These are phyloP conservation scores for Pseudohyphozyma bogoriensis DNA, from an alignment of 768 basidiomycete genomes.

Conservation along the genomic window DNA sequence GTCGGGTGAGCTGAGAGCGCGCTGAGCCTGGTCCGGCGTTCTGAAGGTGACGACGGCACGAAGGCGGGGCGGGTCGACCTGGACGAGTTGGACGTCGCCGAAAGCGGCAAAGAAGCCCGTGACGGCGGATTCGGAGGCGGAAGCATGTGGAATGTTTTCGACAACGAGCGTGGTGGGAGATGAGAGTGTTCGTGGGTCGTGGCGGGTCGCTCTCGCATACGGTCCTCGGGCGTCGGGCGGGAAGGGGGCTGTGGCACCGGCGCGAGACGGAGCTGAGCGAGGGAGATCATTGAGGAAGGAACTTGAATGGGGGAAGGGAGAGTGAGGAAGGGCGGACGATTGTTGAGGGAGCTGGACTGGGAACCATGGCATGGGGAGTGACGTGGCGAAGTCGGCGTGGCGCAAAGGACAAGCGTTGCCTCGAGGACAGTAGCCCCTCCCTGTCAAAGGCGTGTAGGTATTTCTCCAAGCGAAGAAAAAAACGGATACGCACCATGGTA, in stretches of 20 bases:
- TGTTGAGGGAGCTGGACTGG: neutral
- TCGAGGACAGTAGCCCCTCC: conserved; percentile 80
- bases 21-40: conserved; percentile 68
- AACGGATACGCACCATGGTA: conserved; percentile 1
- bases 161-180: conserved; percentile 54
- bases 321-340: neutral
- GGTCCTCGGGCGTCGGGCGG: neutral
- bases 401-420: conserved; percentile 84
- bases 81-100: conserved; percentile 83
- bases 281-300: neutral
- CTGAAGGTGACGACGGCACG: conserved; percentile 84
- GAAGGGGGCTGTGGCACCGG: neutral
- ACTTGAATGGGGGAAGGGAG: neutral
- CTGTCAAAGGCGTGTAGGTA: too few species aligned
- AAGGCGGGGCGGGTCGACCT: conserved; percentile 59
- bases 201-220: conserved; percentile 17
- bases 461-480: too few species aligned
- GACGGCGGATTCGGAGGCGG: conserved; percentile 64
- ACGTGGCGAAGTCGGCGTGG: conserved; percentile 67
- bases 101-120: conserved; percentile 86
- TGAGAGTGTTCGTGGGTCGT: conserved; percentile 33
- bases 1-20: conserved; percentile 85
- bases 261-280: neutral
- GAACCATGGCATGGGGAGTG: neutral
- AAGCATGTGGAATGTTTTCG: conserved; percentile 83